Evolutionary conservation across 1,284 basidiomycete genomes (phyloP).

Genomic region (Mycosarcoma maydis): DNA sequence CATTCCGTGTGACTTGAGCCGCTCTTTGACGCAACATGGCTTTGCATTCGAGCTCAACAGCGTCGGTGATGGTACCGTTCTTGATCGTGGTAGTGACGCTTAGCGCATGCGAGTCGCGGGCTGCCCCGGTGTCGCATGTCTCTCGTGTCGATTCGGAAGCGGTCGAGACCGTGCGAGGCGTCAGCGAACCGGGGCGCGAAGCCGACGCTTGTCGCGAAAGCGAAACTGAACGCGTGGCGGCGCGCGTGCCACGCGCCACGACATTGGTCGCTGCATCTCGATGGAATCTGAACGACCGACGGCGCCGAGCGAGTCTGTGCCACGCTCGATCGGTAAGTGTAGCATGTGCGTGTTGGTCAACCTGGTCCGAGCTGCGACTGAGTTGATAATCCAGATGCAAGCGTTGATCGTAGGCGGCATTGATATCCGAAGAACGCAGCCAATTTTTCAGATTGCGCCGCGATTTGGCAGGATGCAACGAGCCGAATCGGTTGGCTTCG

Average conservation of each 20-base stretch:
- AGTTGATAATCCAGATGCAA: slow-evolving; percentile 27
- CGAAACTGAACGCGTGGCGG: no score
- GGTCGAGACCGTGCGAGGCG: slow-evolving; percentile 30
- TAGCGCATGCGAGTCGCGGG: slow-evolving; percentile 9
- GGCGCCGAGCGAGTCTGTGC: slow-evolving; percentile 7
- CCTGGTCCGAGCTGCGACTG: slow-evolving; percentile 20
- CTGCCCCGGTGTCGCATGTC: slow-evolving; percentile 24
- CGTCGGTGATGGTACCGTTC: neutral
- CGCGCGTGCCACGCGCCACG: neutral
- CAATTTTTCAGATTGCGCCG: slow-evolving; percentile 21
- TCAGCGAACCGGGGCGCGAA: slow-evolving; percentile 30
- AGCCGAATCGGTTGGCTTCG: neutral
- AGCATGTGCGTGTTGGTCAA: neutral
- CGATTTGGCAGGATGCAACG: slow-evolving; percentile 7
- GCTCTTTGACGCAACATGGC: neutral
- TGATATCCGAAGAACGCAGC: slow-evolving; percentile 9
- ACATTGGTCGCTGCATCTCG: neutral
- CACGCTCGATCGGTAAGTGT: neutral
- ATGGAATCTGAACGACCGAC: slow-evolving; percentile 14
- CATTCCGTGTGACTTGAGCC: neutral
- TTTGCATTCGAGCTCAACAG: slow-evolving; percentile 8
- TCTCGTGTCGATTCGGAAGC: slow-evolving; percentile 32
- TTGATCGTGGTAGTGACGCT: slow-evolving; percentile 11
- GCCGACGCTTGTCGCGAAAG: slow-evolving; percentile 18
- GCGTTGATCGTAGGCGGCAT: slow-evolving; percentile 24